Percentiles rank a stretch among this genome's conserved stretches.
These are phyloP conservation scores for Hypoxylon sp. DNA, from an alignment of 2,329 filamentous ascomycete species.

Conservation along the genomic window DNA sequence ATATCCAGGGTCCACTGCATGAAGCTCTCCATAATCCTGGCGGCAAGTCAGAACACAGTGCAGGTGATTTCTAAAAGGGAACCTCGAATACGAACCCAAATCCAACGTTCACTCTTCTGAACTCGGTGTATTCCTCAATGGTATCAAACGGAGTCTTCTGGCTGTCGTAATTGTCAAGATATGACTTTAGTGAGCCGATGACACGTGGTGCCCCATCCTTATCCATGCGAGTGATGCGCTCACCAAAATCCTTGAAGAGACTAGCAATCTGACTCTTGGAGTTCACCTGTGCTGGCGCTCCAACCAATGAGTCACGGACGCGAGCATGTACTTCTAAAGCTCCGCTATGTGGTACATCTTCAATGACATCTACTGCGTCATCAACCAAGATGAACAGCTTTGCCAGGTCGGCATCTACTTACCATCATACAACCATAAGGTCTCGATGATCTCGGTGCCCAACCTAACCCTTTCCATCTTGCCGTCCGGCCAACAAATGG, in stretches of 20 bases:
- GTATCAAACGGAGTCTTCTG: slow-evolving; percentile 19
- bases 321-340: slow-evolving; percentile 17
- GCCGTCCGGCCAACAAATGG: slow-evolving; percentile 18
- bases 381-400: background rate
- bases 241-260: slow-evolving; percentile 20
- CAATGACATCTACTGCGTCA: slow-evolving; percentile 18
- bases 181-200: slow-evolving; percentile 18
- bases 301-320: slow-evolving; percentile 23
- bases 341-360: slow-evolving; percentile 17
- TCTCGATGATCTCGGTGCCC: slow-evolving; percentile 23
- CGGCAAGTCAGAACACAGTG: slow-evolving; percentile 5
- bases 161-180: slow-evolving; percentile 25
- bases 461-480: slow-evolving; percentile 15
- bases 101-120: slow-evolving; percentile 21
- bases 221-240: slow-evolving; percentile 18
- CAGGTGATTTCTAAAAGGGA: background rate
- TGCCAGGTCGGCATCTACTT: background rate
- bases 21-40: slow-evolving; percentile 27
- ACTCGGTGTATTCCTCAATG: slow-evolving; percentile 23
- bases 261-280: slow-evolving; percentile 23
- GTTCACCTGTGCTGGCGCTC: slow-evolving; percentile 13
- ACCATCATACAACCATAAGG: slow-evolving; percentile 23
- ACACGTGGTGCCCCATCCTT: slow-evolving; percentile 19
- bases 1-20: slow-evolving; percentile 29
- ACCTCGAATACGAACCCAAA: slow-evolving; percentile 20